These are phyloP conservation scores for Coemansia erecta DNA, from an alignment of 192 early-diverging fungal genomes.

Conservation along the genomic window DNA sequence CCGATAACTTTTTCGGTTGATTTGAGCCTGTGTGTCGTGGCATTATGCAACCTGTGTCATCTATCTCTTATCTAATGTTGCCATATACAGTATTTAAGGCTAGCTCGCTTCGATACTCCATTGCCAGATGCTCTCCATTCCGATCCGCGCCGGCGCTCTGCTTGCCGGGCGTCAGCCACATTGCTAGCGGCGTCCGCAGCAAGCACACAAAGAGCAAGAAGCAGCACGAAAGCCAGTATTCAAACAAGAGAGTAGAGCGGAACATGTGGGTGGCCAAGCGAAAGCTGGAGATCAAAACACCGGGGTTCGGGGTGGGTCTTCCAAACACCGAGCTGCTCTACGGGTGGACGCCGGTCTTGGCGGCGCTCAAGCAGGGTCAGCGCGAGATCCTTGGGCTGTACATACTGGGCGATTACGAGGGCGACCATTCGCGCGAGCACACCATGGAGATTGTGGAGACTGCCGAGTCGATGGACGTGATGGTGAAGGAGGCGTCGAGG, in stretches of 20 bases:
- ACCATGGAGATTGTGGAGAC: slow-evolving; percentile 3
- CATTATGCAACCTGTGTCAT: not conserved
- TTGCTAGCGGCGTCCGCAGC: too few relatives aligned
- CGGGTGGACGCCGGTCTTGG: slow-evolving; percentile 21
- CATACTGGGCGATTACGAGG: slow-evolving; percentile 10
- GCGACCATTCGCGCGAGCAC: slow-evolving; percentile 16
- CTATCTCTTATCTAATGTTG: not conserved
- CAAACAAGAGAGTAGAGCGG: too few relatives aligned
- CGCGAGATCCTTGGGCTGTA: slow-evolving; percentile 23
- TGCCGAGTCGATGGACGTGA: slow-evolving; percentile 17
- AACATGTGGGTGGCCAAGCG: not conserved
- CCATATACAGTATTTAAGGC: too few relatives aligned
- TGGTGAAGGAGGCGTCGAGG: not conserved
- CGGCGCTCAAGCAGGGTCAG: slow-evolving; percentile 25
- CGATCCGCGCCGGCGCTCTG: too few relatives aligned
- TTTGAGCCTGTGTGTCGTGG: not conserved
- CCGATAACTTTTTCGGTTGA: not conserved
- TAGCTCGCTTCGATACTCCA: too few relatives aligned
- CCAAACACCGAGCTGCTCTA: slow-evolving; percentile 30
- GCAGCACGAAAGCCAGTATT: too few relatives aligned
- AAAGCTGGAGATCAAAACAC: not conserved
- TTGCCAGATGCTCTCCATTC: too few relatives aligned
- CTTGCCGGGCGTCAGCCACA: too few relatives aligned
- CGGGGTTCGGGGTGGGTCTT: not conserved
- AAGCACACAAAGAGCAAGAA: too few relatives aligned